Evolutionary conservation across 257 asterid species (phyloP).

Genomic region (Solanum etuberosum): DNA sequence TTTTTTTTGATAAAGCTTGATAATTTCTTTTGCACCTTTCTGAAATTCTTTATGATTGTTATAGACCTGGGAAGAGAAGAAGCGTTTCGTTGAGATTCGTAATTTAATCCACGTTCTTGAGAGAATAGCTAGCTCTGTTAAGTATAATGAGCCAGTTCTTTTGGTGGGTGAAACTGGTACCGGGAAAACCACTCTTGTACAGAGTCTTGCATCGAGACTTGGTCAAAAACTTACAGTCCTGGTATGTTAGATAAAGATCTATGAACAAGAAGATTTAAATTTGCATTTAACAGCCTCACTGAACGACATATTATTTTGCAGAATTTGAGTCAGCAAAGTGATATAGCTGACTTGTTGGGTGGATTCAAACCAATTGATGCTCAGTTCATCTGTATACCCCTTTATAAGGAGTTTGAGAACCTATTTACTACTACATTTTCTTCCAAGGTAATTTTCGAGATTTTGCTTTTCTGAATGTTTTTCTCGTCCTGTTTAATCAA

Average conservation of each 20-base stretch:
- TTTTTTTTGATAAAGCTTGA: not conserved
- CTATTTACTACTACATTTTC: constrained; percentile 54
- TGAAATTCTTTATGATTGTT: not conserved
- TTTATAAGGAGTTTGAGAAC: constrained; percentile 63
- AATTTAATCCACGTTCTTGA: constrained; percentile 74
- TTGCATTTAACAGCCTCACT: not conserved
- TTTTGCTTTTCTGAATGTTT: not conserved
- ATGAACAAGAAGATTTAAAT: not conserved
- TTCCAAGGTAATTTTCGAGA: constrained; percentile 36
- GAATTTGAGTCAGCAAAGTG: constrained; percentile 98
- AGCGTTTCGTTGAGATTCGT: constrained; percentile 71
- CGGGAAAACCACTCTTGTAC: constrained; percentile 97
- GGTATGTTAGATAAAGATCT: constrained; percentile 37
- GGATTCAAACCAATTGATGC: constrained; percentile 92
- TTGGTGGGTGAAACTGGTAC: constrained; percentile 99
- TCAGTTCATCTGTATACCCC: constrained; percentile 57
- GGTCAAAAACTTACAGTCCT: constrained; percentile 81
- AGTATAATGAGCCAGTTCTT: constrained; percentile 81
- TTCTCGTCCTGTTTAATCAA: not conserved
- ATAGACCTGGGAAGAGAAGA: constrained; percentile 41
- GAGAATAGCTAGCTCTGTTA: constrained; percentile 78
- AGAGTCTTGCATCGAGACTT: constrained; percentile 60
- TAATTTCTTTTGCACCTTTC: not conserved
- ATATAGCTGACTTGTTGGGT: constrained; percentile 77
- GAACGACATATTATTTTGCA: constrained; percentile 26